phyloP scores from a whole-genome alignment of 768 basidiomycete species.

The Suillus alpinus region DNA sequence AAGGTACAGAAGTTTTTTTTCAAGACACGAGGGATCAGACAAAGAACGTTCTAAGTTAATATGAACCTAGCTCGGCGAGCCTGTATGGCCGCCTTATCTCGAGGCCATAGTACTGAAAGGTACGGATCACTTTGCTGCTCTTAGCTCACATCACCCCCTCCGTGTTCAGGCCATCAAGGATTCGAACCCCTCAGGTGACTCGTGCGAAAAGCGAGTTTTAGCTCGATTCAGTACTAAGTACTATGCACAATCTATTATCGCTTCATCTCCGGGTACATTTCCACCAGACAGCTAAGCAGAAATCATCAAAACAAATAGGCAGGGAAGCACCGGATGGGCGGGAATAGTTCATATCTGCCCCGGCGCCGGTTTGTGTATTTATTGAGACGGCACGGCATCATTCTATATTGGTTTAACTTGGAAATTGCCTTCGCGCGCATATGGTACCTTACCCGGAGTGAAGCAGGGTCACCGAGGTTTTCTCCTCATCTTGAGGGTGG shows the following conservation, averaged over 20 bases:
- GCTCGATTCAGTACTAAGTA: conserved; percentile 75
- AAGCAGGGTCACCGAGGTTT: conserved; percentile 19
- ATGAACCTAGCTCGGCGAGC: neutral
- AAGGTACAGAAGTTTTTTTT: conserved; percentile 50
- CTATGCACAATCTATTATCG: conserved; percentile 78
- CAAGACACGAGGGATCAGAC: conserved; percentile 52
- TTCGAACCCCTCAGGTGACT: conserved; percentile 68
- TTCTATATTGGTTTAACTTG: conserved; percentile 19
- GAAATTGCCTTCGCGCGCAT: conserved; percentile 28
- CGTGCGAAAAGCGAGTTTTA: conserved; percentile 66
- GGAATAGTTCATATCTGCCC: conserved; percentile 36
- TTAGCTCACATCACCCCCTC: conserved; percentile 14
- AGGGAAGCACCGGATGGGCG: conserved; percentile 74
- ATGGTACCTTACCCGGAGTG: conserved; percentile 27
- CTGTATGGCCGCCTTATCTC: neutral
- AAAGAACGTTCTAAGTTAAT: neutral
- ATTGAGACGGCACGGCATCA: conserved; percentile 22
- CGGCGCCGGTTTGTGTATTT: conserved; percentile 12
- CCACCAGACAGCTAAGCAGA: conserved; percentile 60
- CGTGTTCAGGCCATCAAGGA: conserved; percentile 53
- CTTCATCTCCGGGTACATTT: conserved; percentile 79
- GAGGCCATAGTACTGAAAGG: neutral
- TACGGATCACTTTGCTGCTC: neutral
- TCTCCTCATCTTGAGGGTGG: conserved; percentile 7
- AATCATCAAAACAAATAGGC: conserved; percentile 77